phyloP scores from a whole-genome alignment of 2,329 filamentous ascomycete species.

The Nannizziopsis arthrosporioides region DNA sequence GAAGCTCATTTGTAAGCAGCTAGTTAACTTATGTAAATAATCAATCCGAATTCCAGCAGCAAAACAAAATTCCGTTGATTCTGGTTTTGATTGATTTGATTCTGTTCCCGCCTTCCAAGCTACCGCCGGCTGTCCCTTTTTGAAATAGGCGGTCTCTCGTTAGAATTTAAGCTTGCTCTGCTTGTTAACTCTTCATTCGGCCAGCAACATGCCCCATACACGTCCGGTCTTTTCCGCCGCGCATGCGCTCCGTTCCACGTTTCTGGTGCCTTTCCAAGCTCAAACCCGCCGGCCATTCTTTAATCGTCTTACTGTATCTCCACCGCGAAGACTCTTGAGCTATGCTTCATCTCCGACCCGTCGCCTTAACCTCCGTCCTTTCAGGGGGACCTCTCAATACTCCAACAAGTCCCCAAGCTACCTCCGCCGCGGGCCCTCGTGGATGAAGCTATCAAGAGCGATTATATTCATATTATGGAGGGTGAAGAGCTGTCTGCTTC shows the following conservation, averaged over 20 bases:
- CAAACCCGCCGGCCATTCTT: neutral
- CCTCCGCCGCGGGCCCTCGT: conserved; percentile 13
- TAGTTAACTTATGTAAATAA: too few relatives aligned
- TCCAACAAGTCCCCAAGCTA: neutral
- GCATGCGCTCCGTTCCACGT: conserved; percentile 12
- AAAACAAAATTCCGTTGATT: too few relatives aligned
- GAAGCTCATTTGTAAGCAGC: too few relatives aligned
- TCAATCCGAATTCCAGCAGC: too few relatives aligned
- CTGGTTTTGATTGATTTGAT: too few relatives aligned
- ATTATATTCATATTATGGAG: conserved; percentile 27
- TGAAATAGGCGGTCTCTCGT: too few relatives aligned
- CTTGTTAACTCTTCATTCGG: neutral
- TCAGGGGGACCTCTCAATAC: too few relatives aligned
- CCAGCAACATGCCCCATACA: conserved; percentile 6
- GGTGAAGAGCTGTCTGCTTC: conserved; percentile 25
- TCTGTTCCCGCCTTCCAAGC: too few relatives aligned
- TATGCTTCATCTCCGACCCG: neutral
- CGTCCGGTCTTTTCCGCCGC: conserved; percentile 12
- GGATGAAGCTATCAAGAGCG: conserved; percentile 27
- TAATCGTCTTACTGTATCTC: neutral
- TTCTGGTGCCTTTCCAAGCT: neutral
- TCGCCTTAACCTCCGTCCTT: neutral
- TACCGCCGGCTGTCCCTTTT: too few relatives aligned
- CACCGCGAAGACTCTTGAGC: neutral
- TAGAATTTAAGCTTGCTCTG: neutral